Percentiles rank a stretch among this genome's conserved stretches.
phyloP scores from a whole-genome alignment of 305 asterid species.

The Solanum hybrid region DNA sequence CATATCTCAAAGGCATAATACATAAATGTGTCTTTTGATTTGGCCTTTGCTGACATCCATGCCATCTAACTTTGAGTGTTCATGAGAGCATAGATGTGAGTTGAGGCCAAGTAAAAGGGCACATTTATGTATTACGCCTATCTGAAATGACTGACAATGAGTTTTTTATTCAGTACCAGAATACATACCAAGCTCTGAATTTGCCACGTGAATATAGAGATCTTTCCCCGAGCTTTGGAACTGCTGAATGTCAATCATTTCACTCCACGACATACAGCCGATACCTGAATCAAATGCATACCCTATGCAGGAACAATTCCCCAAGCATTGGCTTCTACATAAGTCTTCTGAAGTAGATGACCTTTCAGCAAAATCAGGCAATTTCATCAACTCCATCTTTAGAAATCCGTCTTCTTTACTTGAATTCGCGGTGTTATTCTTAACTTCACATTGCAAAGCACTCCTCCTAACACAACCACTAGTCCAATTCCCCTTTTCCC shows the following conservation, averaged over 20 bases:
- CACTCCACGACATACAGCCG: conserved; percentile 48
- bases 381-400: conserved; percentile 24
- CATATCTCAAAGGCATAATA: not conserved
- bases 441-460: conserved; percentile 23
- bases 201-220: conserved; percentile 39
- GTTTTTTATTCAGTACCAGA: not conserved
- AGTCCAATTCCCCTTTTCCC: conserved; percentile 43
- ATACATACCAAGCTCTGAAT: conserved; percentile 39
- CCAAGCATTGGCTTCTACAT: conserved; percentile 35
- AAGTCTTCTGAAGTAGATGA: conserved; percentile 9
- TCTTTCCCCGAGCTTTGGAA: conserved; percentile 27
- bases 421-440: conserved; percentile 9
- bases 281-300: conserved; percentile 30
- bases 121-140: not conserved
- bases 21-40: not conserved
- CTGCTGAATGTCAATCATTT: conserved; percentile 33
- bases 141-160: not conserved
- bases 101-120: not conserved
- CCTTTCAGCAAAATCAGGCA: conserved; percentile 30
- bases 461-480: conserved; percentile 39
- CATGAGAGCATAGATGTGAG: not conserved
- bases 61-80: not conserved
- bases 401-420: conserved; percentile 28
- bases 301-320: conserved; percentile 50
- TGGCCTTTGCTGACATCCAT: not conserved